Evolutionary conservation across 2,329 filamentous ascomycete genomes (phyloP).

Genomic region (Triangularia setosa): DNA sequence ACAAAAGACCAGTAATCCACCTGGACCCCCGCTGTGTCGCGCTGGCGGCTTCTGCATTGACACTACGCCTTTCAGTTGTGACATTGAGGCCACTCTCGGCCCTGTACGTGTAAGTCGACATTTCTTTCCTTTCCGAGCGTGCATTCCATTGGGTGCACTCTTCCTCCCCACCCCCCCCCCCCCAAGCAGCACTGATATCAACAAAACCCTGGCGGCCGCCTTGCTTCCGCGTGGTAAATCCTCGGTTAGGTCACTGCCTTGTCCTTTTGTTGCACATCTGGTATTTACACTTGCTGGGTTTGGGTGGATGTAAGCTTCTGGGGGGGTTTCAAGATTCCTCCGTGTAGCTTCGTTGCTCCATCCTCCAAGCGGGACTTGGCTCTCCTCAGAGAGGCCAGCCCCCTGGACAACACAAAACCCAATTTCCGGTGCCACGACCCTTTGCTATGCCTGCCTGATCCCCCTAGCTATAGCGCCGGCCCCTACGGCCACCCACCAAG

Average conservation of each 20-base stretch:
- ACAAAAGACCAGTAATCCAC: neutral
- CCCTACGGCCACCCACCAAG: constrained; percentile 18
- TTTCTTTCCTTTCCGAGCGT: constrained; percentile 10
- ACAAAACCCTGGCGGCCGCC: neutral
- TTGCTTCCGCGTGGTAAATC: constrained; percentile 1
- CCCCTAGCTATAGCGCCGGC: constrained; percentile 20
- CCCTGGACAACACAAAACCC: constrained; percentile 5
- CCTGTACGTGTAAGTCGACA: constrained; percentile 20
- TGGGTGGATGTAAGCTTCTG: neutral
- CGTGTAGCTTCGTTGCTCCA: neutral
- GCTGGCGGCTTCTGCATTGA: neutral
- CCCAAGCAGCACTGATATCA: neutral
- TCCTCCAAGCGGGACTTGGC: neutral
- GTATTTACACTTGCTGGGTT: neutral
- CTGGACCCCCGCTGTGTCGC: neutral
- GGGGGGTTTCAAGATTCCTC: neutral
- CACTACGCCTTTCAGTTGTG: neutral
- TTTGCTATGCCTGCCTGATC: constrained; percentile 14
- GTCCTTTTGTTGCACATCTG: constrained; percentile 7
- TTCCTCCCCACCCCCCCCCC: neutral
- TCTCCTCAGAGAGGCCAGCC: neutral
- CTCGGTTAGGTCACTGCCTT: constrained; percentile 7
- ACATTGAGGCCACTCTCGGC: constrained; percentile 2
- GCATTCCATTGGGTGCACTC: constrained; percentile 7
- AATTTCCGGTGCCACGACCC: constrained; percentile 21